A percentile compares a stretch with the other conserved stretches of the same genome.
phyloP scores from a whole-genome alignment of 2,329 filamentous ascomycete species.

The Pezicula neosporulosa region DNA sequence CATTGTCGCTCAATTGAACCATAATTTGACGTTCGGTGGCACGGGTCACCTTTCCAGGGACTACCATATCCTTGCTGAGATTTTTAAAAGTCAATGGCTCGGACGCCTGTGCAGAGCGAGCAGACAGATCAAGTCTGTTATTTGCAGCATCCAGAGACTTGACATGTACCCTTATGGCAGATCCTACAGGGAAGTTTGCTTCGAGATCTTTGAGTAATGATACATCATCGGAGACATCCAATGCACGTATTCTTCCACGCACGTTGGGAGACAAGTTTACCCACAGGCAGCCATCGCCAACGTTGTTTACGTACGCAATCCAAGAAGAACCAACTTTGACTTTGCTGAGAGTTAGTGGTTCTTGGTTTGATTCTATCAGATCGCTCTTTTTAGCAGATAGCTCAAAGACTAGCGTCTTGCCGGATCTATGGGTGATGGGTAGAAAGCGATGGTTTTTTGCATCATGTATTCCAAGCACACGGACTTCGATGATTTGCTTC shows the following conservation, averaged over 20 bases:
- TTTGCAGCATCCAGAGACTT: constrained; percentile 69
- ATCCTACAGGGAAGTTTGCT: constrained; percentile 84
- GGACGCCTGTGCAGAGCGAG: constrained; percentile 56
- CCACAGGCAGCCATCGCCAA: constrained; percentile 78
- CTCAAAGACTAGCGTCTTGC: constrained; percentile 78
- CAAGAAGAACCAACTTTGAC: constrained; percentile 69
- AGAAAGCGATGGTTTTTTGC: constrained; percentile 87
- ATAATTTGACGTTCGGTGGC: constrained; percentile 79
- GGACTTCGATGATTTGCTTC: constrained; percentile 69
- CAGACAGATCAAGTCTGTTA: constrained; percentile 80
- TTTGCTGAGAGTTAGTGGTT: constrained; percentile 67
- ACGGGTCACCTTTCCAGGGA: constrained; percentile 83
- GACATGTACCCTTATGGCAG: constrained; percentile 77
- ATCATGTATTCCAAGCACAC: constrained; percentile 84
- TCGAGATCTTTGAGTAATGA: constrained; percentile 73
- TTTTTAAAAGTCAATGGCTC: constrained; percentile 63
- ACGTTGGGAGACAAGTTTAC: constrained; percentile 87
- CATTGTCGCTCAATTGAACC: constrained; percentile 76
- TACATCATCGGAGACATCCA: constrained; percentile 85
- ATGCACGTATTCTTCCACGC: constrained; percentile 74
- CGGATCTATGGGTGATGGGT: constrained; percentile 81
- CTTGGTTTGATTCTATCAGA: constrained; percentile 47
- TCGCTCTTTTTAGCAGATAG: constrained; percentile 74
- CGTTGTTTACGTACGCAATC: constrained; percentile 88
- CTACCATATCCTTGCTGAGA: constrained; percentile 73